These are phyloP conservation scores for Pseudevernia furfuracea DNA, from an alignment of 495 filamentous ascomycete species.

Conservation along the genomic window DNA sequence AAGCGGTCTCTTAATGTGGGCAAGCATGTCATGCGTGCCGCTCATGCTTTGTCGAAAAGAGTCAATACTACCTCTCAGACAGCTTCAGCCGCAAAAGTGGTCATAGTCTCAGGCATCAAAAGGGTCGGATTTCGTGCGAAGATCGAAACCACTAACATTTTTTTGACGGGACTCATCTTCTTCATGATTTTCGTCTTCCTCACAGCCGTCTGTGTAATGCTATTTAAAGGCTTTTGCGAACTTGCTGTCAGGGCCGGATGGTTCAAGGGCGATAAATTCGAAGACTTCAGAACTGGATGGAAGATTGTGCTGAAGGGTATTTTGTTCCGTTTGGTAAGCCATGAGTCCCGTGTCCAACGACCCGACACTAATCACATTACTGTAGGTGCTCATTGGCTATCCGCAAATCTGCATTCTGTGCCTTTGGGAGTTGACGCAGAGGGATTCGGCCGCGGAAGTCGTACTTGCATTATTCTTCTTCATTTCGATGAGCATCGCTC, in stretches of 20 bases:
- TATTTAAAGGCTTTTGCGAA: constrained; percentile 78
- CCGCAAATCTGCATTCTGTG: constrained; percentile 88
- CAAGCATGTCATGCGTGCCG: constrained; percentile 39
- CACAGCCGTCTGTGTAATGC: constrained; percentile 61
- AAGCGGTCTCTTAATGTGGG: constrained; percentile 50
- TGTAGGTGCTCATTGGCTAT: constrained; percentile 76
- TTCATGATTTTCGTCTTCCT: constrained; percentile 75
- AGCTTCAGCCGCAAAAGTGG: constrained; percentile 45
- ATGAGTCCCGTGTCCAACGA: constrained; percentile 2
- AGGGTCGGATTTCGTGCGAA: constrained; percentile 78
- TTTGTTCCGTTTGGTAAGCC: constrained; percentile 67
- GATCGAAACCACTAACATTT: constrained; percentile 90
- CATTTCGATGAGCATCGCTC: constrained; percentile 66
- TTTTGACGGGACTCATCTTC: constrained; percentile 84
- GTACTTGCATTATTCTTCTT: constrained; percentile 87
- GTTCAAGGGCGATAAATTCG: constrained; percentile 83
- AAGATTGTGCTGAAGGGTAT: constrained; percentile 82
- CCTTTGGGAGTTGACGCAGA: constrained; percentile 85
- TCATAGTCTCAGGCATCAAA: constrained; percentile 76
- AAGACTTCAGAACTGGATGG: constrained; percentile 91
- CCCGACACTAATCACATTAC: not conserved
- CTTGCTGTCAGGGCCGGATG: constrained; percentile 59
- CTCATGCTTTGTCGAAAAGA: constrained; percentile 43
- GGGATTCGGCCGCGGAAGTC: constrained; percentile 81
- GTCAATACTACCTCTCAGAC: constrained; percentile 37